Evolutionary conservation across 805 yeast genomes (phyloP).

Genomic region (Starmerella floricola): DNA sequence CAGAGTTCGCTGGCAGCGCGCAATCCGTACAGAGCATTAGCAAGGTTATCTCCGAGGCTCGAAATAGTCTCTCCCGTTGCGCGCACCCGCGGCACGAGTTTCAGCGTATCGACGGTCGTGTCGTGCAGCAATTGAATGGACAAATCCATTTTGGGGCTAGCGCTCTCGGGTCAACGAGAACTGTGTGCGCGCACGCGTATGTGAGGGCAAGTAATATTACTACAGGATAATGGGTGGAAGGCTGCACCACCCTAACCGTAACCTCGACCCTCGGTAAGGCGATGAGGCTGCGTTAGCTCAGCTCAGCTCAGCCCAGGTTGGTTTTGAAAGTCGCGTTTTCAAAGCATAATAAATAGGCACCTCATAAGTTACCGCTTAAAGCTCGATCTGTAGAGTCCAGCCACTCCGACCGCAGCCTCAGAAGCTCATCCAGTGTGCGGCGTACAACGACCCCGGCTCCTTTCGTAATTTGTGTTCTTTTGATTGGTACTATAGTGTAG

Average conservation of each 20-base stretch:
- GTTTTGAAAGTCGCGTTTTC: too few species aligned
- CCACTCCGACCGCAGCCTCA: slow-evolving; percentile 11
- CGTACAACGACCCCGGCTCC: slow-evolving; percentile 15
- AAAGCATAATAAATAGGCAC: too few species aligned
- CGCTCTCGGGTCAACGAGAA: too few species aligned
- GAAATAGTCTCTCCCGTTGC: background rate
- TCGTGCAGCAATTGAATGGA: background rate
- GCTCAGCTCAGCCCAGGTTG: background rate
- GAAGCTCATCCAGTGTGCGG: slow-evolving; percentile 13
- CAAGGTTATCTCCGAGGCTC: background rate
- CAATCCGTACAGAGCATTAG: background rate
- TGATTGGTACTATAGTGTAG: slow-evolving; percentile 11
- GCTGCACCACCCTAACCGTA: too few species aligned
- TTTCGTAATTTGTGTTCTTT: slow-evolving; percentile 5
- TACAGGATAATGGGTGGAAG: too few species aligned
- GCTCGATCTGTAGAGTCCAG: slow-evolving; percentile 11
- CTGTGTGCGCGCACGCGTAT: too few species aligned
- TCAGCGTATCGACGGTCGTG: background rate
- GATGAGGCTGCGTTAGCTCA: background rate
- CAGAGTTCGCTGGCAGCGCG: slow-evolving; percentile 1
- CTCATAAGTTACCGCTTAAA: background rate
- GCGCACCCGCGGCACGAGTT: background rate
- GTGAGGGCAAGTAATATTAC: too few species aligned
- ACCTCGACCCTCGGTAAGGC: too few species aligned
- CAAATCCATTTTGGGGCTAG: background rate